Evolutionary conservation across 2,329 filamentous ascomycete genomes (phyloP), one percentile per base, ranked within the genome.

Genomic region (Pseudogymnoascus sp.): DNA sequence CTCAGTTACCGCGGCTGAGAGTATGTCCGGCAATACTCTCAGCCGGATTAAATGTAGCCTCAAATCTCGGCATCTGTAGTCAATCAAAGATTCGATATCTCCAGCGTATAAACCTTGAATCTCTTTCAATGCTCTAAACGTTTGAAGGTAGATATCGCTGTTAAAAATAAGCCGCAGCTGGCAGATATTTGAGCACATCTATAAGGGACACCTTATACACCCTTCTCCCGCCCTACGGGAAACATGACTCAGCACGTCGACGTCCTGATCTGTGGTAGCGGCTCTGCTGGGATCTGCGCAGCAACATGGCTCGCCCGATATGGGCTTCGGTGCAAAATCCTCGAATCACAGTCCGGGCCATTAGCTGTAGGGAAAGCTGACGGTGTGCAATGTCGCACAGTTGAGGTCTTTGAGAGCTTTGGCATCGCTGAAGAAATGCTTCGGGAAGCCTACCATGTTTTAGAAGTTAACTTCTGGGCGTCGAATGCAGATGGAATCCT

Each of bases 401-500:
- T 86, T 12, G 84, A 86, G 69, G 78, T 86, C 20, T 84, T 85
- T 58, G 82, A 86, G 66, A 82, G 79, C 43, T 82, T 86, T 33
- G 80, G 77, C 1, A 77, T 85, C 2, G 74, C 76, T 1, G 81
- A 84, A 47, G 73, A 77, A 18, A 72, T 85, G 36, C 75, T 84
- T 30, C 75, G 76, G 38, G 81, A 84, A 62, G 75, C 81, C 0
- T 84, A 79, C 64, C 82, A 84, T 68, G 78, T 81, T 6, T 69
- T 81, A 8, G 82, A 85, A 69, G 70, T 82, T 1, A 74, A 76
- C 1, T 84, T 85, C 63, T 85, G 81, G 82, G 70, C 73, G 1
- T 71, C 70, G 2, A 50, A 50, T 11, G 43, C 9, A 50, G 43
- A 50, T 2, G 43, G 43, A 30, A 50, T 30, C 18, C 7, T 50